phyloP scores from a whole-genome alignment of 805 yeast genomes.

The Metahyphopichia silvanorum region DNA sequence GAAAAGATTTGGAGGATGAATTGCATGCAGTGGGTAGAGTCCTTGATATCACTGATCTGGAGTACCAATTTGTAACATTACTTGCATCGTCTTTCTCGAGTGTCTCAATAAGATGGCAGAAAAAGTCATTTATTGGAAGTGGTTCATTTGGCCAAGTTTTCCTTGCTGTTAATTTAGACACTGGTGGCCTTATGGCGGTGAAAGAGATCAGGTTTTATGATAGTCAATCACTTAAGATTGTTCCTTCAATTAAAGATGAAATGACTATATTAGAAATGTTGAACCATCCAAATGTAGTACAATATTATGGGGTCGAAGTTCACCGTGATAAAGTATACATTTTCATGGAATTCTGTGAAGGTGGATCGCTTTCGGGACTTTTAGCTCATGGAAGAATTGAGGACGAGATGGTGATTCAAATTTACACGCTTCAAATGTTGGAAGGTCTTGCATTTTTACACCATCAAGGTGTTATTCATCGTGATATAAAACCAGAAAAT shows the following conservation, averaged over 20 bases:
- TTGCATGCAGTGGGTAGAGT: conserved; percentile 73
- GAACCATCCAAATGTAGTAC: conserved; percentile 94
- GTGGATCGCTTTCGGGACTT: conserved; percentile 85
- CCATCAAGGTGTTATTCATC: conserved; percentile 91
- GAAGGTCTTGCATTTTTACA: conserved; percentile 95
- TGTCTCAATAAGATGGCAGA: conserved; percentile 95
- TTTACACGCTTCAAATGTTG: conserved; percentile 85
- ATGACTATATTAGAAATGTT: conserved; percentile 95
- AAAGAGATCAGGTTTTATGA: conserved; percentile 92
- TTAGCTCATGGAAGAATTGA: conserved; percentile 92
- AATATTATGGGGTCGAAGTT: conserved; percentile 95
- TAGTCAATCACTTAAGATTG: conserved; percentile 77
- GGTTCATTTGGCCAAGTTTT: conserved; percentile 95
- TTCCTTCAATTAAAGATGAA: conserved; percentile 89
- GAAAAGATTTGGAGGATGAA: conserved; percentile 42
- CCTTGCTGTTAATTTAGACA: conserved; percentile 87
- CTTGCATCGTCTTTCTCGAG: conserved; percentile 87
- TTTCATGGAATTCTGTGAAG: conserved; percentile 96
- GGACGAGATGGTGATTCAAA: conserved; percentile 89
- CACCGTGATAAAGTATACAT: conserved; percentile 93
- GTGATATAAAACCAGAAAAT: conserved; percentile 96
- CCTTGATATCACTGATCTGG: conserved; percentile 81
- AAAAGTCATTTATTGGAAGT: conserved; percentile 88
- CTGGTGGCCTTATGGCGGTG: conserved; percentile 96
- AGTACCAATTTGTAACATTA: conserved; percentile 80